These are phyloP conservation scores for Neurospora sp. DNA, from an alignment of 495 filamentous ascomycete species.

Conservation along the genomic window DNA sequence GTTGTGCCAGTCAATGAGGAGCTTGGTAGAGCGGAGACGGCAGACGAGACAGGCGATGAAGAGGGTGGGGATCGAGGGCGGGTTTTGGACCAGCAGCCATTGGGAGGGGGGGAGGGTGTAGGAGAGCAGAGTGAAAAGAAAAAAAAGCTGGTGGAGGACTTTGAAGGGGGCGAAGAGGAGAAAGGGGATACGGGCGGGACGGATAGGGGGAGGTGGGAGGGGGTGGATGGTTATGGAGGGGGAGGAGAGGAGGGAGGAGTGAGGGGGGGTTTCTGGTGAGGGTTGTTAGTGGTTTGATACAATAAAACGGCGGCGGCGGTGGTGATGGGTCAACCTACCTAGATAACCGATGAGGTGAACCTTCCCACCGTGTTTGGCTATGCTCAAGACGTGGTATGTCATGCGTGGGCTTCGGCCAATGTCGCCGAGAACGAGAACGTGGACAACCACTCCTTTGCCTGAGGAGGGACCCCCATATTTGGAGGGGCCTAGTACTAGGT, in stretches of 20 bases:
- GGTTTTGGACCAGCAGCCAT: slow-evolving; percentile 91
- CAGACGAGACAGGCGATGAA: slow-evolving; percentile 62
- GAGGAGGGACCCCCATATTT: slow-evolving; percentile 14
- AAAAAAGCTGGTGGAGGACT: slow-evolving; percentile 68
- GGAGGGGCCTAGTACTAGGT: slow-evolving; percentile 4
- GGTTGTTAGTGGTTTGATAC: slow-evolving; percentile 13
- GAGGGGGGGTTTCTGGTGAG: slow-evolving; percentile 38
- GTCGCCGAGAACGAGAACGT: slow-evolving; percentile 94
- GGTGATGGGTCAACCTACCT: slow-evolving; percentile 38
- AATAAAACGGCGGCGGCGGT: not conserved
- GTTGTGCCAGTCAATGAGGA: slow-evolving; percentile 98
- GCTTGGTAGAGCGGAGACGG: slow-evolving; percentile 65
- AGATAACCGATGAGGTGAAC: slow-evolving; percentile 85
- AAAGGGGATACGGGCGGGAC: slow-evolving; percentile 39
- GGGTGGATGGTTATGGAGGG: slow-evolving; percentile 49
- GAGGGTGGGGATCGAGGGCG: slow-evolving; percentile 87
- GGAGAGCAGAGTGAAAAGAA: slow-evolving; percentile 57
- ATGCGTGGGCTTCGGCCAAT: slow-evolving; percentile 94
- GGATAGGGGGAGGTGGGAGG: slow-evolving; percentile 21
- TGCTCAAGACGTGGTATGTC: slow-evolving; percentile 95
- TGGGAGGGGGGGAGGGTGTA: slow-evolving; percentile 61
- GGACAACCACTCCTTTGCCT: slow-evolving; percentile 35
- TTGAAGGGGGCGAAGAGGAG: slow-evolving; percentile 74
- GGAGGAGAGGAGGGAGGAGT: slow-evolving; percentile 62
- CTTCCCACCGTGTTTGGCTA: slow-evolving; percentile 69